phyloP scores from a whole-genome alignment of 257 asterid species.

The Solanum ahanhuiri region DNA sequence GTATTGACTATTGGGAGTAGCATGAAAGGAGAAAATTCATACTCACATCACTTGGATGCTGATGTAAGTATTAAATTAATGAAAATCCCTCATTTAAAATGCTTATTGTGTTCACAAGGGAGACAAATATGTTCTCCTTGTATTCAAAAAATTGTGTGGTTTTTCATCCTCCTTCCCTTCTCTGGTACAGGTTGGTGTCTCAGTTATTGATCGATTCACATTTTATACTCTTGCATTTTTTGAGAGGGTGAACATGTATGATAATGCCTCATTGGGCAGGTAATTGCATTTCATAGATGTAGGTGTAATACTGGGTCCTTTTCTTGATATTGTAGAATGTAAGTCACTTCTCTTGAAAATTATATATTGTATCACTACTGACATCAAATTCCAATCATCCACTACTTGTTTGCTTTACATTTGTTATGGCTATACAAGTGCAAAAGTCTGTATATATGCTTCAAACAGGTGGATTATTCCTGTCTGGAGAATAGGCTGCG shows the following conservation, averaged over 20 bases:
- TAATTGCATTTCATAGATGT: slow-evolving; percentile 7
- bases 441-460: not conserved
- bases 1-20: slow-evolving; percentile 98
- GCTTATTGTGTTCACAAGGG: not conserved
- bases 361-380: not conserved
- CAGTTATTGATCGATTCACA: slow-evolving; percentile 94
- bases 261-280: slow-evolving; percentile 93
- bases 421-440: not conserved
- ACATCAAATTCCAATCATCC: not conserved
- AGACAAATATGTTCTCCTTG: not conserved
- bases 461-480: not conserved
- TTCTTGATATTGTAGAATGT: not conserved
- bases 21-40: slow-evolving; percentile 94
- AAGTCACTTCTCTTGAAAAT: not conserved
- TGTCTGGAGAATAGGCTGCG: not conserved
- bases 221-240: slow-evolving; percentile 93
- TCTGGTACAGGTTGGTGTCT: slow-evolving; percentile 80
- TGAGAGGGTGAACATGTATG: slow-evolving; percentile 90
- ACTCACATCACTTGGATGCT: slow-evolving; percentile 88
- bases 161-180: slow-evolving; percentile 5
- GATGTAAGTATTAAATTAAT: slow-evolving; percentile 45
- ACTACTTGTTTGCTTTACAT: not conserved
- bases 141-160: not conserved
- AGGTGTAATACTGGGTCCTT: not conserved
- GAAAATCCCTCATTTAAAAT: not conserved